A percentile compares a stretch with the other conserved stretches of the same genome.
These are phyloP conservation scores for Effrenium voratum DNA, from an alignment of 73 alveolate genomes.

Conservation along the genomic window DNA sequence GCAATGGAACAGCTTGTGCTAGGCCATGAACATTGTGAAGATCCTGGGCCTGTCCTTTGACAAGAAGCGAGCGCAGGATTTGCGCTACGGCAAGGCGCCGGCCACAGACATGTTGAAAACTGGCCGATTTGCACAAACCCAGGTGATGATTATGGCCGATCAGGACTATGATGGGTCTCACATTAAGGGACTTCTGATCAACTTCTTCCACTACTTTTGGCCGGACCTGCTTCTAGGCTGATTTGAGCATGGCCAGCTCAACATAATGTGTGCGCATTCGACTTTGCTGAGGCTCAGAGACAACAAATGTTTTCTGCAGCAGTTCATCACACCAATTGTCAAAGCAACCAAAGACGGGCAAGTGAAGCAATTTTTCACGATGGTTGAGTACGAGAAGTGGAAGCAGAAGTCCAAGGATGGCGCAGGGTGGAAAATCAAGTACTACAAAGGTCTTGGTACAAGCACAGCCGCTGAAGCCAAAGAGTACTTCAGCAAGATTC, in stretches of 20 bases:
- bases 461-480: constrained; percentile 99
- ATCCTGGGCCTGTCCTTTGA: constrained; percentile 97
- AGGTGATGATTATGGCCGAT: constrained; percentile 81
- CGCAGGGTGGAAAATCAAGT: constrained; percentile 97
- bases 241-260: too few relatives aligned
- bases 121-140: constrained; percentile 98
- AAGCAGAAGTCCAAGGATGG: constrained; percentile 95
- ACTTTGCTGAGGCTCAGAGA: constrained; percentile 51
- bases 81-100: constrained; percentile 73
- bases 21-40: constrained; percentile 97
- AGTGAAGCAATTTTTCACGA: constrained; percentile 97
- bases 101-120: constrained; percentile 34
- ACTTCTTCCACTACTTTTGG: constrained; percentile 99
- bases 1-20: constrained; percentile 96
- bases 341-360: constrained; percentile 96
- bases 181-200: constrained; percentile 99
- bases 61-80: constrained; percentile 7
- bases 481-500: constrained; percentile 98
- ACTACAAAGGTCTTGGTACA: constrained; percentile 99
- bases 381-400: constrained; percentile 98
- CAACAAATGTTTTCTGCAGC: constrained; percentile 98
- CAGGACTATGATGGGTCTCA: constrained; percentile 98
- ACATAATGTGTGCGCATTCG: constrained; percentile 97
- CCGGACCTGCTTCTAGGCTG: constrained; percentile 97
- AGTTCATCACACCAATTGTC: constrained; percentile 99